Evolutionary conservation across 2,329 filamentous ascomycete genomes (phyloP).

Genomic region (Fusarium chlamydosporum): DNA sequence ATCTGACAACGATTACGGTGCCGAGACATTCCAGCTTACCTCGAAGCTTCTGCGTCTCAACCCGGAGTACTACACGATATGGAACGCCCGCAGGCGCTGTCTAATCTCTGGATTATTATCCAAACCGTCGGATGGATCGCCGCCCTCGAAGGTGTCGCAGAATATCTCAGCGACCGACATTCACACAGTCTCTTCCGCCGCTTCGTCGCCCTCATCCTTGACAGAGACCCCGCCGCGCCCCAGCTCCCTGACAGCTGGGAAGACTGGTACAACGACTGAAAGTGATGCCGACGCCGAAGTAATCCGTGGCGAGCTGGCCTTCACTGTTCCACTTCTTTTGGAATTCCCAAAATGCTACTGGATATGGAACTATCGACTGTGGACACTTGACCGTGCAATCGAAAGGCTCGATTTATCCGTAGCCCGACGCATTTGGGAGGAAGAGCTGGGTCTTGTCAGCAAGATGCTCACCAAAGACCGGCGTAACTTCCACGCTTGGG

Average conservation of each 20-base stretch:
- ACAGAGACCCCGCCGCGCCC: constrained; percentile 64
- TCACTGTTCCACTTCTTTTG: constrained; percentile 86
- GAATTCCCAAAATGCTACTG: constrained; percentile 98
- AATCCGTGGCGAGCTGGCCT: constrained; percentile 81
- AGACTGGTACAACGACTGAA: constrained; percentile 67
- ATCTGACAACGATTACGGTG: constrained; percentile 62
- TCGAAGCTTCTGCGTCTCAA: constrained; percentile 82
- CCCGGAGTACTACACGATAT: constrained; percentile 91
- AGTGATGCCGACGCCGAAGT: constrained; percentile 60
- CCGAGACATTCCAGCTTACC: constrained; percentile 74
- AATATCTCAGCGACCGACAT: constrained; percentile 68
- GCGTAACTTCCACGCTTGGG: constrained; percentile 97
- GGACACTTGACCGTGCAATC: constrained; percentile 83
- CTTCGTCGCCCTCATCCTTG: constrained; percentile 68
- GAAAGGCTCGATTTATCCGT: constrained; percentile 68
- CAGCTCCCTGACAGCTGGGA: constrained; percentile 64
- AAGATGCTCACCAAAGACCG: constrained; percentile 91
- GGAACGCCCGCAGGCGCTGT: constrained; percentile 86
- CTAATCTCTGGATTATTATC: constrained; percentile 72
- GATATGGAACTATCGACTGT: constrained; percentile 97
- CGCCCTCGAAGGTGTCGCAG: constrained; percentile 68
- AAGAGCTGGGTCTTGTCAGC: constrained; percentile 83
- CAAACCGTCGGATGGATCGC: constrained; percentile 65
- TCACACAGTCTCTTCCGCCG: constrained; percentile 74
- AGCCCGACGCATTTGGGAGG: constrained; percentile 81